Evolutionary conservation across 306 rosid species (phyloP).

Genomic region (Hippophae gyantsensis): DNA sequence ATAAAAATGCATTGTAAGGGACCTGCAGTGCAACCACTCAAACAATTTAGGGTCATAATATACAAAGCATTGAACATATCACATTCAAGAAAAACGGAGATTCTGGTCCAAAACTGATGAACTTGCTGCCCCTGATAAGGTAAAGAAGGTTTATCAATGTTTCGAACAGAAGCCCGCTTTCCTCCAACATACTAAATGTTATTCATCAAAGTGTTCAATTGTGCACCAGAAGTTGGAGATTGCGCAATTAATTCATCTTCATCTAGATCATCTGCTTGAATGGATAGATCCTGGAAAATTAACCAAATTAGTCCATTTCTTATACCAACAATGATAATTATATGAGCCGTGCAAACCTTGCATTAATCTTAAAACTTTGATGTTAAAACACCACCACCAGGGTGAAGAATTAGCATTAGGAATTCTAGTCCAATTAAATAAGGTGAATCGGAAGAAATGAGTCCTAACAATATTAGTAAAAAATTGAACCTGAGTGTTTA

Average conservation of each 20-base stretch:
- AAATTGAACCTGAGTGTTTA: slow-evolving; percentile 51
- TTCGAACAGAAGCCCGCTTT: slow-evolving; percentile 27
- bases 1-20: too few species aligned
- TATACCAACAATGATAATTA: slow-evolving; percentile 1
- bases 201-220: slow-evolving; percentile 51
- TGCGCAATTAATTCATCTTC: slow-evolving; percentile 63
- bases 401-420: too few species aligned
- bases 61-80: too few species aligned
- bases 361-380: neutral
- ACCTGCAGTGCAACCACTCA: too few species aligned
- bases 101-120: neutral
- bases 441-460: too few species aligned
- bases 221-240: slow-evolving; percentile 54
- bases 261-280: slow-evolving; percentile 60
- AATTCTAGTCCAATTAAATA: neutral
- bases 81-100: too few species aligned
- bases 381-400: neutral
- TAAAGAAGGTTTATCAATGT: slow-evolving; percentile 22
- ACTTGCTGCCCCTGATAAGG: slow-evolving; percentile 16
- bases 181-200: slow-evolving; percentile 9
- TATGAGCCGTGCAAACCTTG: neutral
- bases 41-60: too few species aligned
- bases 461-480: neutral
- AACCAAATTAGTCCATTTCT: neutral
- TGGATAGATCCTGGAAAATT: slow-evolving; percentile 46